phyloP scores from a whole-genome alignment of 768 basidiomycete genomes.

The Auricularia heimuer region DNA sequence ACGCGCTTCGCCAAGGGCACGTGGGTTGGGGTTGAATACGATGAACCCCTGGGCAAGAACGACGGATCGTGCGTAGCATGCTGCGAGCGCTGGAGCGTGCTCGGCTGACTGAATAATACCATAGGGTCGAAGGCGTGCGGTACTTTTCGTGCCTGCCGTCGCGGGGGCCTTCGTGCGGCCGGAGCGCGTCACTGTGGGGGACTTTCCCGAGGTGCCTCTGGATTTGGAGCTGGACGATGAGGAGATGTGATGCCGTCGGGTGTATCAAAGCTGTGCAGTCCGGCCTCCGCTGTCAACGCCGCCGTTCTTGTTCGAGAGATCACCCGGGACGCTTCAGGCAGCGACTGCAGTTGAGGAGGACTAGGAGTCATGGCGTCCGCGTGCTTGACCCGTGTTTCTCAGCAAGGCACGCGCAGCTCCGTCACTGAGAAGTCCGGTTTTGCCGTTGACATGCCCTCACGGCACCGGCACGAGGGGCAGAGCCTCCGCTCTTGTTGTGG shows the following conservation, averaged over 20 bases:
- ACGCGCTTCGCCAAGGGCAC: slow-evolving; percentile 66
- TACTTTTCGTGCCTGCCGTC: slow-evolving; percentile 76
- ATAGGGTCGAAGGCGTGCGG: slow-evolving; percentile 71
- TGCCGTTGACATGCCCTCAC: not conserved
- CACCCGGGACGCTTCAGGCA: too few species aligned
- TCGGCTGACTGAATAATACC: not conserved
- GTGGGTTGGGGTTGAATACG: slow-evolving; percentile 92
- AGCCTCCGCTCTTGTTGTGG: too few species aligned
- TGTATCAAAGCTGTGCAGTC: not conserved
- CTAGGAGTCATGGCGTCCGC: too few species aligned
- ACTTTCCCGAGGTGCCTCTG: slow-evolving; percentile 52
- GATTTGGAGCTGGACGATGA: slow-evolving; percentile 64
- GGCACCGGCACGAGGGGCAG: not conserved
- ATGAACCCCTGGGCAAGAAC: slow-evolving; percentile 93
- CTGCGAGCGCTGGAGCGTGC: not conserved
- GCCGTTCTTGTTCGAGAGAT: too few species aligned
- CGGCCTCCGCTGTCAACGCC: not conserved
- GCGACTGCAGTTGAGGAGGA: too few species aligned
- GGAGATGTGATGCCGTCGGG: slow-evolving; percentile 43
- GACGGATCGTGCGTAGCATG: slow-evolving; percentile 72
- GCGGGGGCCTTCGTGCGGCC: slow-evolving; percentile 77
- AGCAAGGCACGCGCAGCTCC: too few species aligned
- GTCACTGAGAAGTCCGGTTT: not conserved
- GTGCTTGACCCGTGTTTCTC: too few species aligned
- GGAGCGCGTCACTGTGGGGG: slow-evolving; percentile 71